Percentiles rank a stretch among this genome's conserved stretches.
Conservation (phyloP, 768 basidiomycete species). For the Mycena indigotica region DNA sequence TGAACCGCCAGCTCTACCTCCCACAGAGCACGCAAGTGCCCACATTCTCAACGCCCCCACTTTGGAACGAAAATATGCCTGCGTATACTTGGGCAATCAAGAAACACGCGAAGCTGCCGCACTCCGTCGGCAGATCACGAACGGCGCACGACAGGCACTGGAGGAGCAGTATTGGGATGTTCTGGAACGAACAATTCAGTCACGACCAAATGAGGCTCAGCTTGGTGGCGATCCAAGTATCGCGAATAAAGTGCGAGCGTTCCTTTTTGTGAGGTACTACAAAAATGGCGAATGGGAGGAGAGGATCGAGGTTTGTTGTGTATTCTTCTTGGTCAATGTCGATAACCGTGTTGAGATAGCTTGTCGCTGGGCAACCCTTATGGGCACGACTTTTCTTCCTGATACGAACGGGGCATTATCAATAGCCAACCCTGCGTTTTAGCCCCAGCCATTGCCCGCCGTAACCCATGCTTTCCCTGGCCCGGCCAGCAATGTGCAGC, state of each 20-base stretch:
- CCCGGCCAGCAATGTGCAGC: too few relatives aligned
- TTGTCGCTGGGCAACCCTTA: slow-evolving; percentile 83
- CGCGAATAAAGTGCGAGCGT: slow-evolving; percentile 87
- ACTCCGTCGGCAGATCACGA: slow-evolving; percentile 73
- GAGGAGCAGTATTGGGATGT: slow-evolving; percentile 90
- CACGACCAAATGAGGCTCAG: slow-evolving; percentile 79
- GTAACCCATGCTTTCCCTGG: too few relatives aligned
- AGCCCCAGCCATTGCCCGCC: too few relatives aligned
- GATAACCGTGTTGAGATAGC: slow-evolving; percentile 48
- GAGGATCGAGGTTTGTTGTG: slow-evolving; percentile 73
- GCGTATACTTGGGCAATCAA: slow-evolving; percentile 69
- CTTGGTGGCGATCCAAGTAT: slow-evolving; percentile 92
- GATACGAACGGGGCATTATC: slow-evolving; percentile 78
- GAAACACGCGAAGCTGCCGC: slow-evolving; percentile 66
- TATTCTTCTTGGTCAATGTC: not conserved
- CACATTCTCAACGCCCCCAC: slow-evolving; percentile 81
- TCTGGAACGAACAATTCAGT: slow-evolving; percentile 79
- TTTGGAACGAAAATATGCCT: slow-evolving; percentile 81
- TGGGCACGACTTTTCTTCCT: slow-evolving; percentile 97
- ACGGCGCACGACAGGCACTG: slow-evolving; percentile 76
- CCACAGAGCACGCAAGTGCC: slow-evolving; percentile 76
- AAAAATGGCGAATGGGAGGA: slow-evolving; percentile 84
- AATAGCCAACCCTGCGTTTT: too few relatives aligned
- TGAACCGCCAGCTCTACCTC: slow-evolving; percentile 75
- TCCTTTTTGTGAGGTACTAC: slow-evolving; percentile 79